phyloP scores from a whole-genome alignment of 805 yeast genomes.

The Lachancea meyersii region DNA sequence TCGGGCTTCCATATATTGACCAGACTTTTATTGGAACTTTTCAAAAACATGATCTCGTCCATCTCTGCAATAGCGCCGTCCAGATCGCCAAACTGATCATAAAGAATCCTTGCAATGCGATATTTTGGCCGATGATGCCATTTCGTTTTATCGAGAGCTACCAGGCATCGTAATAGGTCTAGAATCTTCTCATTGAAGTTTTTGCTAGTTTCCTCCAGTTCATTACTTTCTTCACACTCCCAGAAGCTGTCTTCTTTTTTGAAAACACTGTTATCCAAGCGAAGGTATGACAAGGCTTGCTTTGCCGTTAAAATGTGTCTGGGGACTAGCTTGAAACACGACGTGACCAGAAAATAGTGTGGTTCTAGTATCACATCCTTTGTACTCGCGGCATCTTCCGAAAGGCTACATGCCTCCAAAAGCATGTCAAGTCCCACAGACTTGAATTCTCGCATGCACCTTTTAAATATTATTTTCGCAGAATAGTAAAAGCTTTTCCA shows the following conservation, averaged over 20 bases:
- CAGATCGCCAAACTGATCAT: constrained; percentile 47
- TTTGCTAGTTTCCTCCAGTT: constrained; percentile 14
- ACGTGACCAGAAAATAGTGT: constrained; percentile 57
- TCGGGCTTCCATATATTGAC: constrained; percentile 93
- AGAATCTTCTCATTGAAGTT: constrained; percentile 40
- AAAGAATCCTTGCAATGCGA: constrained; percentile 57
- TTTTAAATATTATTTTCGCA: constrained; percentile 53
- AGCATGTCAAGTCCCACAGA: constrained; percentile 38
- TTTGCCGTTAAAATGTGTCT: constrained; percentile 31
- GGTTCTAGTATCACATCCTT: constrained; percentile 70
- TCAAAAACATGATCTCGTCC: constrained; percentile 55
- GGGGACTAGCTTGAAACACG: constrained; percentile 50
- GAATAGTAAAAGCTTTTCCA: constrained; percentile 60
- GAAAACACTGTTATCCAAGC: constrained; percentile 32
- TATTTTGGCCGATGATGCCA: constrained; percentile 90
- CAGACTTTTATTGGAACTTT: constrained; percentile 61
- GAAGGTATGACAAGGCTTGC: constrained; percentile 38
- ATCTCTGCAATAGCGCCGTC: constrained; percentile 59
- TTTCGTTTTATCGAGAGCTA: constrained; percentile 63
- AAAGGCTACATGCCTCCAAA: constrained; percentile 40
- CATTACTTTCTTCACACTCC: constrained; percentile 15
- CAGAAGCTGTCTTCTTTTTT: constrained; percentile 22
- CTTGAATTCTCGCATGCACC: constrained; percentile 26
- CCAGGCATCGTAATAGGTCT: constrained; percentile 41
- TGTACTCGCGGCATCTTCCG: constrained; percentile 32